Percentiles rank a stretch among this genome's conserved stretches.
These are phyloP conservation scores for Dryas drummondii DNA, from an alignment of 306 rosid genomes.

Conservation along the genomic window DNA sequence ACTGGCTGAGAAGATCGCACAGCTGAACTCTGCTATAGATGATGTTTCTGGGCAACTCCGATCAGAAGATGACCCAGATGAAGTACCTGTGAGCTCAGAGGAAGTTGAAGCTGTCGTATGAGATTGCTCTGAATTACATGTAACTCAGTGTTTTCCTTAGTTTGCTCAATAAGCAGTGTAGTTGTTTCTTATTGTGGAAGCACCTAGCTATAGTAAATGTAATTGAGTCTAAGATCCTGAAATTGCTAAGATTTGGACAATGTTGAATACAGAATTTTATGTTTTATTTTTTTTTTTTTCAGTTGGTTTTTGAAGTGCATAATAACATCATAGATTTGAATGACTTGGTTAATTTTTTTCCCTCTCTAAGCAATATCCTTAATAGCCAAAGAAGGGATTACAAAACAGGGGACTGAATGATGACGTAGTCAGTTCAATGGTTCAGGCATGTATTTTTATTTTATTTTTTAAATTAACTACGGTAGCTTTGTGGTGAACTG, in stretches of 20 bases:
- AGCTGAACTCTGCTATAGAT: constrained; percentile 88
- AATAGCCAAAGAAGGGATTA: background rate
- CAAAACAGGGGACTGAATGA: background rate
- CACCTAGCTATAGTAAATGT: constrained; percentile 8
- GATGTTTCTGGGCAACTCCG: constrained; percentile 81
- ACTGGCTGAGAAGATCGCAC: constrained; percentile 80
- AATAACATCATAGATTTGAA: too few relatives aligned
- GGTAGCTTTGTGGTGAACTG: background rate
- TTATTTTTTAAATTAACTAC: background rate
- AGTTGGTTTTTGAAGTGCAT: background rate
- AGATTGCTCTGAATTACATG: constrained; percentile 25
- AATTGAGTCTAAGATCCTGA: background rate
- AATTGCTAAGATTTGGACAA: constrained; percentile 11
- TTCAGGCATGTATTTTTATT: background rate
- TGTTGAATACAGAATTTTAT: background rate
- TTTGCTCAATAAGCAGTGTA: constrained; percentile 36
- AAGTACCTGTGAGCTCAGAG: constrained; percentile 63
- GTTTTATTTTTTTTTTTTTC: background rate
- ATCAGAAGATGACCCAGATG: constrained; percentile 59
- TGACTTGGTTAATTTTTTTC: too few relatives aligned
- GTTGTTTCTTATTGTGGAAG: constrained; percentile 17
- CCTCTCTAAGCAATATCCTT: background rate
- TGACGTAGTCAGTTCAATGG: constrained; percentile 2
- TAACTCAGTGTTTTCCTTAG: constrained; percentile 20
- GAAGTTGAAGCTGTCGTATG: constrained; percentile 73